Percentiles rank a stretch among this genome's conserved stretches.
Conservation (phyloP, 768 basidiomycete species). For the Suillus spraguei region DNA sequence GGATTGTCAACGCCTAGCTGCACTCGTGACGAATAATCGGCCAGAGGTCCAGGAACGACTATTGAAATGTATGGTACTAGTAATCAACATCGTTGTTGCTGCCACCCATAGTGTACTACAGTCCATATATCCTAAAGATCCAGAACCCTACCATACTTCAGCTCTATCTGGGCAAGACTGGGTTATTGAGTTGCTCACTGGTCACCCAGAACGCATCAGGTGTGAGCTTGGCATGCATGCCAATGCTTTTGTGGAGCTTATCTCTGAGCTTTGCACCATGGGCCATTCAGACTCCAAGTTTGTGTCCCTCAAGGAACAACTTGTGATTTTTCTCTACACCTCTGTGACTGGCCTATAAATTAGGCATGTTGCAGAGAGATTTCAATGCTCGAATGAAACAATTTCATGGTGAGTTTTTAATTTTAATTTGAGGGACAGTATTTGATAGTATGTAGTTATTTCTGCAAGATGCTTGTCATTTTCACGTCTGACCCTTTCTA, state of each 20-base stretch:
- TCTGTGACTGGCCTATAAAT: no score
- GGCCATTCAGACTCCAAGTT: slow-evolving; percentile 18
- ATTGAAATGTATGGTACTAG: background rate
- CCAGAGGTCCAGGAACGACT: background rate
- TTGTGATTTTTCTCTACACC: slow-evolving; percentile 39
- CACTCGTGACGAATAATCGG: background rate
- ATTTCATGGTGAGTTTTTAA: no score
- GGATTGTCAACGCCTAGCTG: background rate
- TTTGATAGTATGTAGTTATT: no score
- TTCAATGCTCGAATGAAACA: no score
- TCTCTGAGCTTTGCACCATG: background rate
- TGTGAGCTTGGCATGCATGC: slow-evolving; percentile 21
- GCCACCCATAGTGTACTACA: background rate
- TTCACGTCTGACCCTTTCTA: no score
- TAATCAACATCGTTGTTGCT: background rate
- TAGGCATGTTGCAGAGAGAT: no score
- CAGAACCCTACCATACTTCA: slow-evolving; percentile 25
- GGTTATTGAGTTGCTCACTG: slow-evolving; percentile 16
- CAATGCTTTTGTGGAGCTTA: background rate
- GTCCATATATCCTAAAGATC: slow-evolving; percentile 1
- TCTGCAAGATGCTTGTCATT: no score
- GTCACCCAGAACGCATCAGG: slow-evolving; percentile 14
- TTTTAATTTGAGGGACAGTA: no score
- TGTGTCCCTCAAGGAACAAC: slow-evolving; percentile 37
- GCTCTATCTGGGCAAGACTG: slow-evolving; percentile 22